Base-by-base conservation (phyloP, 306 rosid genomes). In the Benincasa hispida region DNA sequence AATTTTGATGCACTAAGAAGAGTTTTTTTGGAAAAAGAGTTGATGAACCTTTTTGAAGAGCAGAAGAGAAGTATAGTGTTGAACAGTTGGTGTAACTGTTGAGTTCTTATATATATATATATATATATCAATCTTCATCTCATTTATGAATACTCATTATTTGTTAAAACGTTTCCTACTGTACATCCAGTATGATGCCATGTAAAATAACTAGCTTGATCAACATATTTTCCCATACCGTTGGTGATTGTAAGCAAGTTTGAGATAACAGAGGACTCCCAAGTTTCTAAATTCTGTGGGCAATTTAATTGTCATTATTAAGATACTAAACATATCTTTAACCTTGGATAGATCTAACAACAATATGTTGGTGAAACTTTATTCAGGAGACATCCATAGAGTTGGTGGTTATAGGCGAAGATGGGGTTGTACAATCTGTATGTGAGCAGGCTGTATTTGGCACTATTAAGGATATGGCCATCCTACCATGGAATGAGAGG, bases 381-480 rank as follows among this genome's bases (percentile, higher is more conserved):
- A 9, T 72, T 79, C 91, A 93, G 98, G 98, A 91, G 84, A 88
- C 96, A 12, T 91, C 98, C 10, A 86, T 93, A 84, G 98, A 93
- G 82, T 83, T 93, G 89, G 94, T 90, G 34, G 81, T 78, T 11
- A 84, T 93, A 54, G 92, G 85, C 30, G 91, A 91, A 77, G 94
- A 90, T 76, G 98, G 98, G 56, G 82, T 84, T 77, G 89, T 86
- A 42, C 96, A 88, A 84, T 87, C 98, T 69, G 83, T 93, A 3
- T 87, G 96, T 78, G 98, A 93, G 84, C 97, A 91, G 80, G 88
- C 96, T 78, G 98, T 93, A 72, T 93, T 90, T 75, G 98, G 98
- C 58, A 88, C 87, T 42, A 88, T 93, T 77, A 91, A 90, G 81
- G 98, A 93, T 82, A 87, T 93, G 72, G 91, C 96, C 48, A 74